Evolutionary conservation across 768 basidiomycete species (phyloP), one percentile per base, ranked within the genome.

Genomic region (Boletus sp.): DNA sequence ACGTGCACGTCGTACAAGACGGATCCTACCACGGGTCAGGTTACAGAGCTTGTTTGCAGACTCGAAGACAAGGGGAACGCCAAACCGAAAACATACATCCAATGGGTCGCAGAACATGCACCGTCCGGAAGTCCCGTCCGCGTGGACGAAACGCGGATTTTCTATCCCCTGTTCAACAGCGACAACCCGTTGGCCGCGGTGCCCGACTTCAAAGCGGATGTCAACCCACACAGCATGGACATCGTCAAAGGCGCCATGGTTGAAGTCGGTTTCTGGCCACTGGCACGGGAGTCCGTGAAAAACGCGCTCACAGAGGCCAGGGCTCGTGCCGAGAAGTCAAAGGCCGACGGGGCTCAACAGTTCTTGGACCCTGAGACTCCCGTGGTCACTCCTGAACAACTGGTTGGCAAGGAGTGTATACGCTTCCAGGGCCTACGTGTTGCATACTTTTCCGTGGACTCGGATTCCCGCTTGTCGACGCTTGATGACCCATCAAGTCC

Each of bases 401-500:
- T 96, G 40, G 83, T 92, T 45, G 96, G 90, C 29, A 89, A 89
- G 71, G 97, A 98, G 73, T 92, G 89, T 68, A 82, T 98, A 54
- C 83, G 97, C 39, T 98, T 99, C 86, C 97, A 99, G 75, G 97
- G 94, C 8, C 79, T 98, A 67, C 86, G 97, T 10, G 87, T 98
- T 47, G 97, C 89, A 3, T 99, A 98, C 77, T 98, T 99, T 67
- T 83, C 92, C 18, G 77, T 98, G 29, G 97, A 99, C 71, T 89
- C 86, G 71, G 95, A 98, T 65, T 77, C 94, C 37, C 78, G 80
- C 36, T 65, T 94, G 36, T 82, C 80, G 15, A 82, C 80, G 54
- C 71, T 96, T 30, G 82, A 86, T 14, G 83, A 86, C 59, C 71
- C 75, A 6, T 76, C 73, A 1, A 73, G 66, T 17, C 64, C 68